Conservation (phyloP, 305 asterid species). For the Solanum hybrid region DNA sequence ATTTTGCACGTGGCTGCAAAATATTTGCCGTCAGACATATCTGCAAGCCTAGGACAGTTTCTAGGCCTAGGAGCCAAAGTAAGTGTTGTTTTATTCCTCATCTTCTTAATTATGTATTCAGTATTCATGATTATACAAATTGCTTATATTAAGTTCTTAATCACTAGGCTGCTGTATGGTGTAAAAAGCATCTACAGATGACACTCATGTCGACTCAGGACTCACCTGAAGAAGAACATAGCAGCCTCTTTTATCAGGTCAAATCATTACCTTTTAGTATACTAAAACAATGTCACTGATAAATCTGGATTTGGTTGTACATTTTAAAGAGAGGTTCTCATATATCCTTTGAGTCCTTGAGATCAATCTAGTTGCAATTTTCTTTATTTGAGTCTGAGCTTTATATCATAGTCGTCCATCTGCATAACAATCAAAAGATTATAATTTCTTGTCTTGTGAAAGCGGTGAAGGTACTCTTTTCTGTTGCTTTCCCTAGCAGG, state of each 20-base stretch:
- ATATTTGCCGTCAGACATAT: constrained; percentile 47
- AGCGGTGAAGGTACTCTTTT: neutral
- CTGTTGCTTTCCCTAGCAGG: neutral
- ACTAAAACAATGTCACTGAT: neutral
- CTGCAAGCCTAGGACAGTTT: constrained; percentile 55
- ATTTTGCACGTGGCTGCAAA: constrained; percentile 65
- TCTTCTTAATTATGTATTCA: neutral
- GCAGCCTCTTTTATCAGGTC: constrained; percentile 75
- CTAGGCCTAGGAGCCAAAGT: constrained; percentile 65
- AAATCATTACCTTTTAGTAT: neutral
- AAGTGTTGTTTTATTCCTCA: constrained; percentile 10
- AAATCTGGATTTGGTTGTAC: neutral
- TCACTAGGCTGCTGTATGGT: constrained; percentile 72
- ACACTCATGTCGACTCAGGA: constrained; percentile 75
- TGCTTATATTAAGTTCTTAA: neutral
- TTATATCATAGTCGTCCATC: neutral
- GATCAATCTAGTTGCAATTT: neutral
- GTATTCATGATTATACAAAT: neutral
- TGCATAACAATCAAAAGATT: neutral
- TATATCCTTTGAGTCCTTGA: neutral
- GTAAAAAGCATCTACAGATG: constrained; percentile 90
- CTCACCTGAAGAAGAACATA: constrained; percentile 88
- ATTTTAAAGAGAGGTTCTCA: neutral
- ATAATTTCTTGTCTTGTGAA: neutral
- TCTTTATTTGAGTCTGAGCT: neutral